phyloP scores from a whole-genome alignment of 176 grass and related monocot species.

The Triticum monococcum region DNA sequence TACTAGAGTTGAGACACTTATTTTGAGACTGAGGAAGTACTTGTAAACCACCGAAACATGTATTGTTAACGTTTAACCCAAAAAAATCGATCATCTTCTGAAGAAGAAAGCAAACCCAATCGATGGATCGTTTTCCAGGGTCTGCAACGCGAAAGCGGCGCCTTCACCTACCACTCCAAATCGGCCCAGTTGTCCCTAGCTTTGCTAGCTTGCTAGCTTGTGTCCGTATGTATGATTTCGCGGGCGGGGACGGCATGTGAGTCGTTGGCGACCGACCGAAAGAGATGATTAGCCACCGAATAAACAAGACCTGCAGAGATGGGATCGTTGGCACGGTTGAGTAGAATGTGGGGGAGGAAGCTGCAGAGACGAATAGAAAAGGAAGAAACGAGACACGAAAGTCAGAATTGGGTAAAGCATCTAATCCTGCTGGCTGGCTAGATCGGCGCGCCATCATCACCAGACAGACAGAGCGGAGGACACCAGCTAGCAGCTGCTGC shows the following conservation, averaged over 20 bases:
- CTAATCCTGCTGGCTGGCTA: neutral
- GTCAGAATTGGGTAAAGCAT: constrained; percentile 7
- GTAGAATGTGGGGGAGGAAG: constrained; percentile 2
- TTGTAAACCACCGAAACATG: neutral
- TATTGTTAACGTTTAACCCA: no score
- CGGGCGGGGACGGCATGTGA: neutral
- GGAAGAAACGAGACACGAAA: neutral
- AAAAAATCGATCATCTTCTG: no score
- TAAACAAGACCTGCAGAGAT: constrained; percentile 19
- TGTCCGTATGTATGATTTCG: neutral
- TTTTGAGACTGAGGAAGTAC: no score
- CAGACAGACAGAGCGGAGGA: neutral
- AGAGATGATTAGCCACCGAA: constrained; percentile 24
- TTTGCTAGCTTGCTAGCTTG: neutral
- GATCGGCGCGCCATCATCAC: constrained; percentile 1
- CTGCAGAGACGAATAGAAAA: no score
- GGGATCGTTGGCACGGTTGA: constrained; percentile 29
- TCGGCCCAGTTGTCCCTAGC: constrained; percentile 8
- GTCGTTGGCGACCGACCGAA: neutral
- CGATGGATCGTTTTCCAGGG: neutral
- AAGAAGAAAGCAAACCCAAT: neutral
- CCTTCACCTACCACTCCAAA: constrained; percentile 32
- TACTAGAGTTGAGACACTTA: no score
- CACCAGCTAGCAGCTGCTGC: neutral
- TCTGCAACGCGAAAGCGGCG: neutral